phyloP scores from a whole-genome alignment of 192 early-diverging fungal genomes.

The Haplosporangium gracile region DNA sequence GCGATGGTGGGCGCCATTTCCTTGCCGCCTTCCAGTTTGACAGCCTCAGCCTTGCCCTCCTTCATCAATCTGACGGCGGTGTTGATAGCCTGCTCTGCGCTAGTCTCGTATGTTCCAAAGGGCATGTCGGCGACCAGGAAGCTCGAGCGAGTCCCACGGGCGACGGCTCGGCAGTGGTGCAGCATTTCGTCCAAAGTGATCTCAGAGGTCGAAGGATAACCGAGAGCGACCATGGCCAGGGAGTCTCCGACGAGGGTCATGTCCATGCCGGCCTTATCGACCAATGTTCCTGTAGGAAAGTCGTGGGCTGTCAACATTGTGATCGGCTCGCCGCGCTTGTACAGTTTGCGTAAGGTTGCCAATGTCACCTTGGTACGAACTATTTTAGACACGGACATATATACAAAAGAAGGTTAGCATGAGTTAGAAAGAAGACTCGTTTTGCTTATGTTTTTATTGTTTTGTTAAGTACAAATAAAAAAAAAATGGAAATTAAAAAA shows the following conservation, averaged over 20 bases:
- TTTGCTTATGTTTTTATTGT: neutral
- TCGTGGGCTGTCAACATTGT: constrained; percentile 97
- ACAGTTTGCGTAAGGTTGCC: constrained; percentile 78
- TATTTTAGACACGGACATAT: constrained; percentile 7
- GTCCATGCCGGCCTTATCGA: constrained; percentile 88
- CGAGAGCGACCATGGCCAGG: constrained; percentile 96
- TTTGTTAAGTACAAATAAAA: neutral
- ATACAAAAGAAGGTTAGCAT: neutral
- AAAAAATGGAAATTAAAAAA: neutral
- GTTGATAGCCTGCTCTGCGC: constrained; percentile 77
- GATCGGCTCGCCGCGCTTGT: constrained; percentile 80
- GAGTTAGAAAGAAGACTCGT: neutral
- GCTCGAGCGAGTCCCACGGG: constrained; percentile 79
- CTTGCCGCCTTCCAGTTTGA: constrained; percentile 94
- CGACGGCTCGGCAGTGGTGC: constrained; percentile 93
- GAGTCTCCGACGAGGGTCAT: constrained; percentile 94
- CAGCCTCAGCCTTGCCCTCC: constrained; percentile 93
- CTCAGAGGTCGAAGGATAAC: constrained; percentile 85
- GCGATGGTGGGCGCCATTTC: constrained; percentile 84
- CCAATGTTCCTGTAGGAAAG: constrained; percentile 91
- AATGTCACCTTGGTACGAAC: constrained; percentile 86
- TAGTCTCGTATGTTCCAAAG: constrained; percentile 91
- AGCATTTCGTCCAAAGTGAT: constrained; percentile 97
- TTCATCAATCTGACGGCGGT: constrained; percentile 86
- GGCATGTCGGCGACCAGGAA: constrained; percentile 94